Conservation (phyloP, 495 filamentous ascomycete species). For the Penicillium coffeae region DNA sequence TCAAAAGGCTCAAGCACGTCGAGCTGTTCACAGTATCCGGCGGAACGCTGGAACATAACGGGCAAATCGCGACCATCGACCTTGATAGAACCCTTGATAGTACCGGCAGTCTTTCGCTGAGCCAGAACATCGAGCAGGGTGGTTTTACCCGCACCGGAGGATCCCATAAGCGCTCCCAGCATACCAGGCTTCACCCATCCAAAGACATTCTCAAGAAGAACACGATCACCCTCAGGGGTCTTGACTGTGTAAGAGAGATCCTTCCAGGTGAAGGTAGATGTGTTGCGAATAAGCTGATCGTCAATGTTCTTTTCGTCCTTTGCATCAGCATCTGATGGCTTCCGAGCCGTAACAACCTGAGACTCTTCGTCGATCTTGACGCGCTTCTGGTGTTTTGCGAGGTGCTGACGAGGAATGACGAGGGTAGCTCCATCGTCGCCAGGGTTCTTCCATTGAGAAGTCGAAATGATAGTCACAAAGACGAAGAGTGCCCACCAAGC, state of each 20-base stretch:
- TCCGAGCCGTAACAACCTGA: slow-evolving; percentile 20
- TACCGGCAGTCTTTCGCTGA: slow-evolving; percentile 79
- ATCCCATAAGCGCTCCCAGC: slow-evolving; percentile 70
- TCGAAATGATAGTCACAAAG: slow-evolving; percentile 33
- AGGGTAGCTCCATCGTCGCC: slow-evolving; percentile 30
- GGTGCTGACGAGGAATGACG: slow-evolving; percentile 39
- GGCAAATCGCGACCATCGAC: slow-evolving; percentile 78
- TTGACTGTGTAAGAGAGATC: slow-evolving; percentile 54
- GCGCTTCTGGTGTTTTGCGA: slow-evolving; percentile 16
- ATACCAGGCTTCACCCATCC: slow-evolving; percentile 90
- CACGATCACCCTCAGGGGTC: slow-evolving; percentile 35
- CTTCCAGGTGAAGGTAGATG: slow-evolving; percentile 59
- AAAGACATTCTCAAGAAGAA: slow-evolving; percentile 71
- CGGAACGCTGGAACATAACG: slow-evolving; percentile 71
- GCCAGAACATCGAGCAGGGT: slow-evolving; percentile 52
- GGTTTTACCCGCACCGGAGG: slow-evolving; percentile 62
- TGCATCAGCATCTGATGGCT: slow-evolving; percentile 11
- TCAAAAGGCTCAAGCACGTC: slow-evolving; percentile 57
- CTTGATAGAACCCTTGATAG: slow-evolving; percentile 79
- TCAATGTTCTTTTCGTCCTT: slow-evolving; percentile 8
- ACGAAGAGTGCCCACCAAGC: slow-evolving; percentile 44
- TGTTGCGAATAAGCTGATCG: slow-evolving; percentile 40
- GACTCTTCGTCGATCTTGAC: slow-evolving; percentile 28
- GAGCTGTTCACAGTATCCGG: slow-evolving; percentile 58
- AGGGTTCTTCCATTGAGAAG: slow-evolving; percentile 31